Evolutionary conservation across 2,329 filamentous ascomycete species (phyloP).

Genomic region (Ophiocordyceps camponoti-floridani): DNA sequence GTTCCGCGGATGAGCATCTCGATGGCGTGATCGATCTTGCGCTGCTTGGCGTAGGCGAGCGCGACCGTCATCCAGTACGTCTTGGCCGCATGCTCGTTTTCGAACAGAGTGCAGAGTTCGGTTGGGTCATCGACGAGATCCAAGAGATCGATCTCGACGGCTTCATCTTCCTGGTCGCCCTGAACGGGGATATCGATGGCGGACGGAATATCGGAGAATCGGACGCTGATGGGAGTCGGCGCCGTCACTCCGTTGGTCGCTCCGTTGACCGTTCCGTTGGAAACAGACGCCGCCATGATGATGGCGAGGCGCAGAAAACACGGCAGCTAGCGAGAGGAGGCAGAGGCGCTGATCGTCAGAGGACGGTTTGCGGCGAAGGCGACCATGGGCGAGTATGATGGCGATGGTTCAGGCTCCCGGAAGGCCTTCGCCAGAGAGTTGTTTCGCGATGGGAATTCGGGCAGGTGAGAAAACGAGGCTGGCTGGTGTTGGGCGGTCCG

Average conservation of each 20-base stretch:
- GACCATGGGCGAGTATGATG: not conserved
- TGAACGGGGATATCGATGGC: conserved; percentile 50
- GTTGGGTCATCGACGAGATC: conserved; percentile 85
- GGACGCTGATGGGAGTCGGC: conserved; percentile 26
- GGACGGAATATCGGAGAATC: conserved; percentile 46
- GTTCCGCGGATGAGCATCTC: conserved; percentile 59
- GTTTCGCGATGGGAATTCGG: not conserved
- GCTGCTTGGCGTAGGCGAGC: conserved; percentile 88
- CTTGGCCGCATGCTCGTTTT: conserved; percentile 82
- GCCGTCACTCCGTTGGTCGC: conserved; percentile 18
- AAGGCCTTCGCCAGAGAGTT: not conserved
- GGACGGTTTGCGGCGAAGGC: not conserved
- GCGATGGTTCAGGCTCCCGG: not conserved
- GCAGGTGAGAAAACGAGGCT: not conserved
- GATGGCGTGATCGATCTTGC: conserved; percentile 72
- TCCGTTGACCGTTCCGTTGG: conserved; percentile 27
- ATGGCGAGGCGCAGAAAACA: not conserved
- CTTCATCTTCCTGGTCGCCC: conserved; percentile 47
- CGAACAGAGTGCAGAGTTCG: conserved; percentile 84
- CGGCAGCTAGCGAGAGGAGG: not conserved
- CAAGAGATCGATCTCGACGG: conserved; percentile 83
- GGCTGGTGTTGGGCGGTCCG: not conserved
- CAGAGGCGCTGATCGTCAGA: not conserved
- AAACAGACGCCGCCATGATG: conserved; percentile 20
- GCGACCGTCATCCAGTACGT: conserved; percentile 98